phyloP scores from a whole-genome alignment of 1,139 yeast genomes.

The Candida freyschussii region DNA sequence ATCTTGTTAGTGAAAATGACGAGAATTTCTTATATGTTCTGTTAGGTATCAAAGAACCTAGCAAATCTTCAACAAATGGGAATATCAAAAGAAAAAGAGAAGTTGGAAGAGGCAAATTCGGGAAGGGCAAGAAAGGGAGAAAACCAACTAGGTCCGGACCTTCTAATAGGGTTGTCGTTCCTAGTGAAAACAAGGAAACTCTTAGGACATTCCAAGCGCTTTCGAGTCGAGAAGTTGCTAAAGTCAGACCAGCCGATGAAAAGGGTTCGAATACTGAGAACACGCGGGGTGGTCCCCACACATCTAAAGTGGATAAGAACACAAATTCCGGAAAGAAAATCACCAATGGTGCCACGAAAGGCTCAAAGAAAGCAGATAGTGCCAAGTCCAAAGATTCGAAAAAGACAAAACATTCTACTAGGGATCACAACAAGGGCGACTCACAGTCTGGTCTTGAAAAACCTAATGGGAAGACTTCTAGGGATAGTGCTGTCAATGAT shows the following conservation, averaged over 20 bases:
- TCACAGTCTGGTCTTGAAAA: no score
- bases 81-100: slow-evolving; percentile 28
- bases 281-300: no score
- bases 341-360: no score
- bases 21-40: slow-evolving; percentile 44
- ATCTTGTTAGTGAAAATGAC: slow-evolving; percentile 42
- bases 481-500: no score
- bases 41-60: slow-evolving; percentile 45
- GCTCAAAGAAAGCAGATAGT: no score
- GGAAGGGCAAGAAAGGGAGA: slow-evolving; percentile 8
- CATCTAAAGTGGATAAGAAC: no score
- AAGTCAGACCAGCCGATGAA: slow-evolving; percentile 22
- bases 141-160: slow-evolving; percentile 7
- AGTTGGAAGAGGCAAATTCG: slow-evolving; percentile 24
- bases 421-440: no score
- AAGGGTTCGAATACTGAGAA: no score
- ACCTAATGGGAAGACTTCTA: no score
- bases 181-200: slow-evolving; percentile 27
- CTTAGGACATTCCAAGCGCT: slow-evolving; percentile 30
- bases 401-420: no score
- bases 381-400: no score
- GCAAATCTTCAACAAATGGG: slow-evolving; percentile 17
- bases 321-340: no score
- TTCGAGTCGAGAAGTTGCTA: slow-evolving; percentile 16
- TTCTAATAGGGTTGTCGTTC: slow-evolving; percentile 10